Conservation (phyloP, 139 green algal species). For the Axilococcus clingmanii region DNA sequence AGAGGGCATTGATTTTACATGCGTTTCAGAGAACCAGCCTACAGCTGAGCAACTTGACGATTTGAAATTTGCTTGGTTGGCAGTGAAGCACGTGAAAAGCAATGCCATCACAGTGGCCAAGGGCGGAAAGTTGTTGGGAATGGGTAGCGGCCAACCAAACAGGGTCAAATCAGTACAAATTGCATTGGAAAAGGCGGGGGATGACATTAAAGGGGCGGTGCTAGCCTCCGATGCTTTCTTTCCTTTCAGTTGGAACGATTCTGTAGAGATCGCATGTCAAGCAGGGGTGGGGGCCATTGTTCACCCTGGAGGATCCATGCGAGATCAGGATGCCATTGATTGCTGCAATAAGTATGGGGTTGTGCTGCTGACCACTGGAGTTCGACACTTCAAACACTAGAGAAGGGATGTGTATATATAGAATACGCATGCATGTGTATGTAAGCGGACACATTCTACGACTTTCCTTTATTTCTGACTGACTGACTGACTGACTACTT, state of each 20-base stretch:
- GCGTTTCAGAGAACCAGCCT: constrained; percentile 75
- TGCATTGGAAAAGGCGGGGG: constrained; percentile 88
- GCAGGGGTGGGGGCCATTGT: constrained; percentile 89
- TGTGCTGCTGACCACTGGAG: constrained; percentile 81
- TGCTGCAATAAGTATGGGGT: constrained; percentile 99
- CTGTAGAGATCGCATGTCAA: constrained; percentile 92
- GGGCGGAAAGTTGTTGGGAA: constrained; percentile 76
- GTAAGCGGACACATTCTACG: no score
- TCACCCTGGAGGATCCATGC: constrained; percentile 88
- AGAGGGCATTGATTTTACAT: constrained; percentile 70
- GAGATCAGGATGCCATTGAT: constrained; percentile 90
- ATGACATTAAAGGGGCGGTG: constrained; percentile 76
- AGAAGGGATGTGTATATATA: no score
- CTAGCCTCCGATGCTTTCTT: constrained; percentile 97
- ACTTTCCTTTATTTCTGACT: no score
- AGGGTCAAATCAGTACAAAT: constrained; percentile 90
- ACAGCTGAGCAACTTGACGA: constrained; percentile 83
- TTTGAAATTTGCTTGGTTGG: constrained; percentile 91
- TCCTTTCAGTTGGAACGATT: constrained; percentile 94
- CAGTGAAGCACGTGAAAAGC: constrained; percentile 99
- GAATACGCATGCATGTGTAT: no score
- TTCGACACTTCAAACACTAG: constrained; percentile 96
- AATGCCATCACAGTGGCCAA: constrained; percentile 99
- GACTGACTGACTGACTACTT: no score
- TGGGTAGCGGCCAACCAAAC: constrained; percentile 98